phyloP scores from a whole-genome alignment of 2,329 filamentous ascomycete species.

The Eurotiales sp. region DNA sequence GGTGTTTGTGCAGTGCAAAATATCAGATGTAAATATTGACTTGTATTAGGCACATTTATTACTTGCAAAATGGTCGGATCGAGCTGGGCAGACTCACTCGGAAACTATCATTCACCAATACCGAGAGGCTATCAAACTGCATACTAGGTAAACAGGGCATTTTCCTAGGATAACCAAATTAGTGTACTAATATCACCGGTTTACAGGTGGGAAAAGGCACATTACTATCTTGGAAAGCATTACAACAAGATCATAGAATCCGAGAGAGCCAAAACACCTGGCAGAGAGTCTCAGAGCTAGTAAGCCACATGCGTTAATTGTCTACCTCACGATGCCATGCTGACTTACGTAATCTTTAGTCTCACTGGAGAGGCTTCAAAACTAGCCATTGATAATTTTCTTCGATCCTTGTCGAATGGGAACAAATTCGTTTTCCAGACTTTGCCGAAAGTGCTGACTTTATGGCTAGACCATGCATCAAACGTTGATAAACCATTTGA shows the following conservation, averaged over 20 bases:
- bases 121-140: conserved; percentile 60
- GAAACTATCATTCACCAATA: conserved; percentile 76
- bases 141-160: conserved; percentile 26
- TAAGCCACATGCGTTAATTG: conserved; percentile 22
- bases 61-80: conserved; percentile 94
- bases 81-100: conserved; percentile 87
- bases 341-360: conserved; percentile 31
- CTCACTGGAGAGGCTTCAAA: conserved; percentile 80
- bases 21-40: too few species aligned
- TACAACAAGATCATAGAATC: conserved; percentile 95
- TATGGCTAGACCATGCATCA: conserved; percentile 90
- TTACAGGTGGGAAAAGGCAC: conserved; percentile 86
- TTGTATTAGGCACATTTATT: conserved; percentile 68
- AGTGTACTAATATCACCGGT: conserved; percentile 10
- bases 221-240: conserved; percentile 94
- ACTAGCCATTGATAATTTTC: conserved; percentile 88
- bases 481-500: conserved; percentile 62
- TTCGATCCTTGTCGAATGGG: conserved; percentile 79
- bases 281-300: conserved; percentile 73
- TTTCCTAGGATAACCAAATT: neutral
- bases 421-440: conserved; percentile 97
- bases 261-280: conserved; percentile 70
- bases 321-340: conserved; percentile 2
- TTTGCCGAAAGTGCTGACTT: conserved; percentile 80
- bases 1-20: too few species aligned